Base-by-base conservation (phyloP, 1,284 basidiomycete genomes). In the Irpex lacteus region DNA sequence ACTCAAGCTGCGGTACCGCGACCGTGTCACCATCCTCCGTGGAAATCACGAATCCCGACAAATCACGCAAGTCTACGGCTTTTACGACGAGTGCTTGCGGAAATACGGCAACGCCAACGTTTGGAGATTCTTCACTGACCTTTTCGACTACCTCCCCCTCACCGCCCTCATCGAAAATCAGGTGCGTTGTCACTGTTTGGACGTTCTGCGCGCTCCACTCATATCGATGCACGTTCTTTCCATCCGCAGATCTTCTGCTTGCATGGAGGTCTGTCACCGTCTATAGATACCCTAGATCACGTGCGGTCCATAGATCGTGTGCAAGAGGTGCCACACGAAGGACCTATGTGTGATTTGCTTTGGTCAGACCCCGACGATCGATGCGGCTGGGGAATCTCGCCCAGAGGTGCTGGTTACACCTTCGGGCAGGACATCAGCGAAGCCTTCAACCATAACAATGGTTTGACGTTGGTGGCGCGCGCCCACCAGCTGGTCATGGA, bases 61-160 rank as follows among this genome's bases (percentile, higher is more conserved):
- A 84, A 99, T 99, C 82, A 99, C 98, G 37, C 97, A 99, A 80
- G 97, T 99, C 13, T 99, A 99, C 75, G 97, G 97, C 38, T 99
- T 99, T 77, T 99, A 99, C 80, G 97, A 99, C 83, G 97, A 99
- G 80, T 99, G 97, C 75, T 85, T 98, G 73, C 90, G 98, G 75
- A 99, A 99, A 83, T 99, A 99, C 80, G 98, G 98, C 64, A 98
- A 98, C 79, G 96, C 96, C 73, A 99, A 98, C 75, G 98, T 99
- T 57, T 99, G 97, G 97, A 93, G 97, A 74, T 98, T 91, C 84
- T 99, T 98, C 77, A 98, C 96, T 75, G 98, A 99, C 82, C 82
- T 99, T 61, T 99, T 99, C 76, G 97, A 99, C 81, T 99, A 94
- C 80, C 86, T 99, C 40, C 96, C 97, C 63, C 85, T 99, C 70